Base-by-base conservation (phyloP, 192 early-diverging fungal species). In the Backusella parvicylindrica region DNA sequence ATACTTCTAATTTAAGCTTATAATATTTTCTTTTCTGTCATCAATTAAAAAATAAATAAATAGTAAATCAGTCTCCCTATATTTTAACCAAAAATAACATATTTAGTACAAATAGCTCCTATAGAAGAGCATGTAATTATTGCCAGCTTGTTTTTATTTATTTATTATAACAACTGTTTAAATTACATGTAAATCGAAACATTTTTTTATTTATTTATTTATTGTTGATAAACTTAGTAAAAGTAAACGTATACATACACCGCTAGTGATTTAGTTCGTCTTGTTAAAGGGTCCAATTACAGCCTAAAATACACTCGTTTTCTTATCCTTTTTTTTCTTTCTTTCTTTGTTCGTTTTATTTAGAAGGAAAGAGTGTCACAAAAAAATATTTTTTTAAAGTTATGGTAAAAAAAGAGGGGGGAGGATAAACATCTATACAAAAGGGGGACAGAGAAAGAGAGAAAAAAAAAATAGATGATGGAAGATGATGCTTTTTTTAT, bases 301-400 rank as follows among this genome's bases (percentile, higher is more conserved):
- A 11, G 12, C 43, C n/a, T 13, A 23, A 28, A 60, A 28, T 60
- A 12, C 12, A 60, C 53, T 60, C 28, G 12, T 60, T 60, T 60
- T 60, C 23, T 60, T 12, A 28, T n/a, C 9, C 23, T 60, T 60
- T 60, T 28, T n/a, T 47, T 60, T 60, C 28, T 28, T n/a, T 47
- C 43, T 47, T 47, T 60, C 53, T 60, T 60, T 60, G 53, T 60
- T 60, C 53, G 26, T 60, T 60, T 60, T 60, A 60, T 60, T 60
- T 60, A 60, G 53, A 60, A 60, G 26, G 43, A 28, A 60, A 26
- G 13, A 28, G 53, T 60, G 53, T 60, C 53, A 60, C 53, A 60
- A 60, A n/a, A n/a, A n/a, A n/a, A n/a, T n/a, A 28, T 28, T 13
- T 3, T 26, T 60, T 60, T 60, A 60, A 60, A 60, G 53, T 60